These are phyloP conservation scores for Rickenella mellea DNA, from an alignment of 768 basidiomycete genomes.

Conservation along the genomic window DNA sequence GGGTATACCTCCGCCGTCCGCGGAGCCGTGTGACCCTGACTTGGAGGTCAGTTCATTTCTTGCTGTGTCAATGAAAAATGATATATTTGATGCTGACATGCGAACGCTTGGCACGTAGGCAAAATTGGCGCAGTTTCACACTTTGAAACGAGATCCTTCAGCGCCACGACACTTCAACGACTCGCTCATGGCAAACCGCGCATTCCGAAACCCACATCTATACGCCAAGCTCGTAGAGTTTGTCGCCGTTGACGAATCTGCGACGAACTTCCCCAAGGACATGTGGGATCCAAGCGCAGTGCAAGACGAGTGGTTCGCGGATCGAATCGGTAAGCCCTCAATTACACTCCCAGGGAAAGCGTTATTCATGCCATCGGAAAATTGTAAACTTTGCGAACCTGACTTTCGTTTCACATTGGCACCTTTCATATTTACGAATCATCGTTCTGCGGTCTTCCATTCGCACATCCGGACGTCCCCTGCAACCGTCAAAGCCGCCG, in stretches of 20 bases:
- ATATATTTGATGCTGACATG: neutral
- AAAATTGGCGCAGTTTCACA: constrained; percentile 72
- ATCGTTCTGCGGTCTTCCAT: neutral
- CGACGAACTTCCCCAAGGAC: constrained; percentile 67
- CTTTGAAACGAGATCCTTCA: constrained; percentile 50
- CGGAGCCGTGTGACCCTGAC: constrained; percentile 47
- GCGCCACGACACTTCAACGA: constrained; percentile 91
- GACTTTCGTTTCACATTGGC: neutral
- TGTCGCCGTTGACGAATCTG: constrained; percentile 80
- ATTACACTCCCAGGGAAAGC: neutral
- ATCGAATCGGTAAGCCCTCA: constrained; percentile 57
- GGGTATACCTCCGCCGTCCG: constrained; percentile 61
- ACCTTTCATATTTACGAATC: neutral
- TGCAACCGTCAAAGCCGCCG: constrained; percentile 36
- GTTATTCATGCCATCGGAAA: neutral
- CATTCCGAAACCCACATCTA: constrained; percentile 95
- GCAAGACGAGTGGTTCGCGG: constrained; percentile 63
- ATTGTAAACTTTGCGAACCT: neutral
- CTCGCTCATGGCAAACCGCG: constrained; percentile 83
- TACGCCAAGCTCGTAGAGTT: constrained; percentile 94
- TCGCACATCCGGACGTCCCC: neutral
- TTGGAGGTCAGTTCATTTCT: constrained; percentile 38
- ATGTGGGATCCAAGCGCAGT: constrained; percentile 70
- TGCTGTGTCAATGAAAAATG: no score
- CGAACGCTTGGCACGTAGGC: constrained; percentile 33